Evolutionary conservation across 495 filamentous ascomycete species (phyloP).

Genomic region (Neohortaea acidophila): DNA sequence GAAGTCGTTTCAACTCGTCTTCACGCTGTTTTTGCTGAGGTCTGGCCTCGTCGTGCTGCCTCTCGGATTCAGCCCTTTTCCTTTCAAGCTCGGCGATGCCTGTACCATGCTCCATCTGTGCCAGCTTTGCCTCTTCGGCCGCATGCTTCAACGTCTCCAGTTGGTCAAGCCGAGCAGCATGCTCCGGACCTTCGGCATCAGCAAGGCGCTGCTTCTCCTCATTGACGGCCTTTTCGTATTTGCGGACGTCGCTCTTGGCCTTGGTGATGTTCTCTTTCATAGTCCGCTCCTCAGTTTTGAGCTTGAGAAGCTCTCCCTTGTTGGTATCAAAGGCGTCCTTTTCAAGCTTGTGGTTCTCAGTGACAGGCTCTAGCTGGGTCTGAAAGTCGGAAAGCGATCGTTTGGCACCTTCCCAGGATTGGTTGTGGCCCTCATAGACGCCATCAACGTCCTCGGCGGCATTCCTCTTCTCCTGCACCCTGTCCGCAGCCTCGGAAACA

Average conservation of each 20-base stretch:
- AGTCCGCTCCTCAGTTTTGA: slow-evolving; percentile 34
- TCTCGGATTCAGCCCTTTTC: slow-evolving; percentile 25
- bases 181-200: slow-evolving; percentile 21
- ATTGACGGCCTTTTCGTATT: slow-evolving; percentile 24
- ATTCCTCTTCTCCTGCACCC: slow-evolving; percentile 32
- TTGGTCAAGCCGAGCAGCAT: slow-evolving; percentile 21
- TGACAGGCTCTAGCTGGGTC: slow-evolving; percentile 28
- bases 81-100: slow-evolving; percentile 21
- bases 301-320: slow-evolving; percentile 11
- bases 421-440: slow-evolving; percentile 31
- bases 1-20: slow-evolving; percentile 32
- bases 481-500: slow-evolving; percentile 27
- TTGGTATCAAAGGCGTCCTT: slow-evolving; percentile 26
- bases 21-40: slow-evolving; percentile 27
- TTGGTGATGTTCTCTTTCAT: slow-evolving; percentile 29
- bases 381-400: slow-evolving; percentile 23
- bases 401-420: slow-evolving; percentile 22
- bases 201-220: slow-evolving; percentile 20
- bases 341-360: slow-evolving; percentile 25
- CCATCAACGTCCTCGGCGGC: slow-evolving; percentile 27
- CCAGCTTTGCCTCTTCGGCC: slow-evolving; percentile 30
- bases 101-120: slow-evolving; percentile 27
- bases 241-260: slow-evolving; percentile 19
- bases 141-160: slow-evolving; percentile 37
- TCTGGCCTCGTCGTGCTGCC: slow-evolving; percentile 27